These are phyloP conservation scores for Teratosphaeria viscida DNA, from an alignment of 2,329 filamentous ascomycete species.

Conservation along the genomic window DNA sequence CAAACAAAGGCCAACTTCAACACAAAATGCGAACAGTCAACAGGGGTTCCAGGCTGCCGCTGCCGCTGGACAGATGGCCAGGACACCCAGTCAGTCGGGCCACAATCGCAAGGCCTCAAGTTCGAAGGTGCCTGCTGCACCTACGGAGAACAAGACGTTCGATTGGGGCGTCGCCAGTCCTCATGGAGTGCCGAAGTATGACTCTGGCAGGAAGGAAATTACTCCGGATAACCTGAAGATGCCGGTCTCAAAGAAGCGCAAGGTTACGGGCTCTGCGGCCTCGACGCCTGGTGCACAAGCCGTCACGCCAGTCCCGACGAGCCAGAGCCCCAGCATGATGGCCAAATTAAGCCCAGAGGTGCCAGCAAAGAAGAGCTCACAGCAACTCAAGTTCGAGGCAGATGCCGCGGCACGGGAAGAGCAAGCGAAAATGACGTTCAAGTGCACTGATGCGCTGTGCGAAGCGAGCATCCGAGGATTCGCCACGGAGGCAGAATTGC, in stretches of 20 bases:
- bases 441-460: slow-evolving; percentile 43
- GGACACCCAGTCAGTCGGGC: slow-evolving; percentile 12
- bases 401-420: slow-evolving; percentile 17
- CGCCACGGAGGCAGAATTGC: slow-evolving; percentile 42
- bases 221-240: slow-evolving; percentile 48
- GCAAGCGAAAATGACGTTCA: slow-evolving; percentile 33
- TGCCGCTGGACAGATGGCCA: slow-evolving; percentile 7
- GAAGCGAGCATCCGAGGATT: slow-evolving; percentile 46
- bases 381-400: slow-evolving; percentile 29
- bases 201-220: slow-evolving; percentile 38
- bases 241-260: slow-evolving; percentile 47
- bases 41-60: slow-evolving; percentile 1
- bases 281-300: slow-evolving; percentile 29
- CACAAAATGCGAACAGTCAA: not conserved
- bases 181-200: slow-evolving; percentile 47
- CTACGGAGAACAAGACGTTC: slow-evolving; percentile 24
- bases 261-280: slow-evolving; percentile 23
- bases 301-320: slow-evolving; percentile 26
- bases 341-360: slow-evolving; percentile 35
- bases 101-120: slow-evolving; percentile 17
- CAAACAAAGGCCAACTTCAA: not conserved
- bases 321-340: slow-evolving; percentile 29
- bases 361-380: slow-evolving; percentile 15
- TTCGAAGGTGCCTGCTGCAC: slow-evolving; percentile 20
- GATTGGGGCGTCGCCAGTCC: slow-evolving; percentile 29